phyloP scores from a whole-genome alignment of 768 basidiomycete species.

The Chalciporus sphaerocephalus region DNA sequence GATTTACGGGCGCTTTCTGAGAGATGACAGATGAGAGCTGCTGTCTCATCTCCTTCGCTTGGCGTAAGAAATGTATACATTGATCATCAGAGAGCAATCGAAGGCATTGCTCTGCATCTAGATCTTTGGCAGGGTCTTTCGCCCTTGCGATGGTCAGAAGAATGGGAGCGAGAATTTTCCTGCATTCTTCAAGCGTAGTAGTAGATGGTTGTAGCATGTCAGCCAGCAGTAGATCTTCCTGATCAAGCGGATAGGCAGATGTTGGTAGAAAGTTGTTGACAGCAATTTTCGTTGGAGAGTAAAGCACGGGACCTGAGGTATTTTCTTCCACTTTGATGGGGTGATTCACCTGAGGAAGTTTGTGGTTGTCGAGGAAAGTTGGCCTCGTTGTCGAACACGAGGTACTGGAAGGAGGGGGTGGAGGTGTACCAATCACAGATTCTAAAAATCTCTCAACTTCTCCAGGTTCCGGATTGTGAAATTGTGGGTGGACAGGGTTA shows the following conservation, averaged over 20 bases:
- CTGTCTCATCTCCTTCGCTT: slow-evolving; percentile 23
- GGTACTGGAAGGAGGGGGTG: neutral
- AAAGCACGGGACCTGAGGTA: neutral
- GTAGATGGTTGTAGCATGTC: slow-evolving; percentile 9
- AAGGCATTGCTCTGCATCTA: slow-evolving; percentile 19
- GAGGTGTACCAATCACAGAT: slow-evolving; percentile 20
- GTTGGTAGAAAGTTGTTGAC: slow-evolving; percentile 6
- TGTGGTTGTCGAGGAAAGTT: slow-evolving; percentile 14
- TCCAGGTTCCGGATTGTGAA: slow-evolving; percentile 19
- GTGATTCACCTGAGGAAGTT: slow-evolving; percentile 5
- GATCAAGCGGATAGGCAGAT: slow-evolving; percentile 5
- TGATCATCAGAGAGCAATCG: slow-evolving; percentile 27
- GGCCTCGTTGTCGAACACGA: slow-evolving; percentile 19
- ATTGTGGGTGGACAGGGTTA: slow-evolving; percentile 6
- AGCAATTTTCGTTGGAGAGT: slow-evolving; percentile 12
- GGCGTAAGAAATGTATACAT: slow-evolving; percentile 18
- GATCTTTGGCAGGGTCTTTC: slow-evolving; percentile 11
- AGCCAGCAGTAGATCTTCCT: slow-evolving; percentile 3
- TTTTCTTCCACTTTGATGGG: slow-evolving; percentile 6
- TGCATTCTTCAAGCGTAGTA: slow-evolving; percentile 25
- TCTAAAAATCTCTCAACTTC: slow-evolving; percentile 26
- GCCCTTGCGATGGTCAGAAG: slow-evolving; percentile 15
- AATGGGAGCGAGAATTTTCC: slow-evolving; percentile 22
- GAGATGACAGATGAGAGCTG: slow-evolving; percentile 17
- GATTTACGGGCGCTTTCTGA: slow-evolving; percentile 3